Evolutionary conservation across 192 early-diverging fungal genomes (phyloP).

Genomic region (Gonapodya prolifera): DNA sequence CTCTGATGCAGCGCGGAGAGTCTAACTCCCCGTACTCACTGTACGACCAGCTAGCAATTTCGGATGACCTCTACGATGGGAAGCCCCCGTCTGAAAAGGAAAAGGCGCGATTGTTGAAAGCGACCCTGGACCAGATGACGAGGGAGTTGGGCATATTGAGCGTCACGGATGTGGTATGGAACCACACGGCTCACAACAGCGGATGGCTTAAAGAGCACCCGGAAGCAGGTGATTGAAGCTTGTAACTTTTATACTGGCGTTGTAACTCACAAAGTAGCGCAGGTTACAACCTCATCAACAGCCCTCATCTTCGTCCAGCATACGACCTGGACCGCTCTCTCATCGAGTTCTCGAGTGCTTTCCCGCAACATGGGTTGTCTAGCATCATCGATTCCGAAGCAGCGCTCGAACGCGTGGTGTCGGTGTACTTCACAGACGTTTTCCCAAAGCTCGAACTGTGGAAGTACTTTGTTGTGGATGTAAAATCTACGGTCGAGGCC

Average conservation of each 20-base stretch:
- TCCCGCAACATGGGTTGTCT: conserved; percentile 30
- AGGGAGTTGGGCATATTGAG: conserved; percentile 58
- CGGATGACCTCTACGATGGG: conserved; percentile 69
- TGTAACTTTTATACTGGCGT: conserved; percentile 5
- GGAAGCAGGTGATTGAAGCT: conserved; percentile 55
- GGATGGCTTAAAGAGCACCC: conserved; percentile 91
- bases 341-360: conserved; percentile 46
- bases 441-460: conserved; percentile 59
- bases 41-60: conserved; percentile 82
- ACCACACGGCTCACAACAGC: conserved; percentile 92
- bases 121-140: conserved; percentile 38
- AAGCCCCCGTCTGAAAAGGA: conserved; percentile 38
- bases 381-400: conserved; percentile 44
- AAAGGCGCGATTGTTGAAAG: conserved; percentile 44
- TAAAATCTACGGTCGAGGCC: conserved; percentile 23
- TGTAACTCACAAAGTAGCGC: not conserved
- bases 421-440: conserved; percentile 33
- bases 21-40: conserved; percentile 99
- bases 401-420: conserved; percentile 55
- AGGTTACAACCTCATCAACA: conserved; percentile 91
- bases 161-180: conserved; percentile 94
- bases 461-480: conserved; percentile 79
- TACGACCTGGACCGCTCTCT: conserved; percentile 90
- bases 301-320: conserved; percentile 83
- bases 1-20: conserved; percentile 73